phyloP scores from a whole-genome alignment of 2,329 filamentous ascomycete genomes.

The Lojkania enalia region DNA sequence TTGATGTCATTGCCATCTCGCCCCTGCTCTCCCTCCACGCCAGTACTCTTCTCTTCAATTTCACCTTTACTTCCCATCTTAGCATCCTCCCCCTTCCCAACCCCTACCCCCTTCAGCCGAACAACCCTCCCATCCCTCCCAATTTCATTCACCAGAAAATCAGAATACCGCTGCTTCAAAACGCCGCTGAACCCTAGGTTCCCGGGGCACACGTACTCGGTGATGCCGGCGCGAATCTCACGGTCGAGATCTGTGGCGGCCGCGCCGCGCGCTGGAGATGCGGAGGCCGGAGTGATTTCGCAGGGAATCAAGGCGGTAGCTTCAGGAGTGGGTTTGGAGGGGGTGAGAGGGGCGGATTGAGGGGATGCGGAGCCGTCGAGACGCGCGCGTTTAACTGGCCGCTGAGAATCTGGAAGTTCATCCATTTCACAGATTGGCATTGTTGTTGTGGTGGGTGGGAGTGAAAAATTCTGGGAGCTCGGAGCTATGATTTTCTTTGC shows the following conservation, averaged over 20 bases:
- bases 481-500: too few species aligned
- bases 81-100: constrained; percentile 10
- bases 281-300: constrained; percentile 8
- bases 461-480: too few species aligned
- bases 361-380: constrained; percentile 24
- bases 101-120: constrained; percentile 59
- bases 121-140: constrained; percentile 73
- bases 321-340: constrained; percentile 9
- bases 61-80: constrained; percentile 19
- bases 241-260: constrained; percentile 38
- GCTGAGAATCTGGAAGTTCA: constrained; percentile 4
- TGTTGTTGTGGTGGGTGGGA: too few species aligned
- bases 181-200: constrained; percentile 64
- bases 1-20: not conserved
- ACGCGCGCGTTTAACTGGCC: constrained; percentile 39
- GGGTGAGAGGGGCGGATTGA: constrained; percentile 9
- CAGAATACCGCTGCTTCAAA: constrained; percentile 78
- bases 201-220: constrained; percentile 62
- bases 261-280: constrained; percentile 16
- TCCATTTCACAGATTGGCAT: too few species aligned
- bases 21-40: not conserved
- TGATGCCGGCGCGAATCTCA: constrained; percentile 61
- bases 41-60: constrained; percentile 10
- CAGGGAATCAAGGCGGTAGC: too few species aligned
- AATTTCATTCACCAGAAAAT: constrained; percentile 93